These are phyloP conservation scores for Casaregolazyma lundiana DNA, from an alignment of 1,139 yeast species.

Conservation along the genomic window DNA sequence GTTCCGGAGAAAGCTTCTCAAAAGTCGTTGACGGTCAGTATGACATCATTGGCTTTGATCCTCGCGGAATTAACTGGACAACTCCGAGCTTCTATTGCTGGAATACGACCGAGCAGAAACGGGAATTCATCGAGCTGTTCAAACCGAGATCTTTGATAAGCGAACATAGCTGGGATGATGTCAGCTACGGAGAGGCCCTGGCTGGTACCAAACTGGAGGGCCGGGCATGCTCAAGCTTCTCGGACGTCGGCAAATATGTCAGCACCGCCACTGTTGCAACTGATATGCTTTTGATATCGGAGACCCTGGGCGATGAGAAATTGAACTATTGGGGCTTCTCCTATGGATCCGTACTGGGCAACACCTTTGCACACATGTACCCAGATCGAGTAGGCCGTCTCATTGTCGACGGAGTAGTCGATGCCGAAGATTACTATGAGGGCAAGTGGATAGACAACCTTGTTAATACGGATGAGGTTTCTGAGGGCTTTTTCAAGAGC, in stretches of 20 bases:
- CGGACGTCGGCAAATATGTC: constrained; percentile 6
- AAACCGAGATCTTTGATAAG: not conserved
- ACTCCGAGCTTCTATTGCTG: not conserved
- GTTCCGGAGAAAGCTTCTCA: constrained; percentile 10
- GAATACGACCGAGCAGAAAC: not conserved
- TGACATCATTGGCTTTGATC: constrained; percentile 20
- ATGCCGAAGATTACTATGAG: constrained; percentile 17
- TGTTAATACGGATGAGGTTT: constrained; percentile 14
- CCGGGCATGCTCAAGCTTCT: not conserved
- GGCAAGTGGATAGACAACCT: constrained; percentile 15
- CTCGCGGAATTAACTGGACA: constrained; percentile 7
- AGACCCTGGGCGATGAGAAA: constrained; percentile 17
- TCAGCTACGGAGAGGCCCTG: not conserved
- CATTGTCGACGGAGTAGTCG: constrained; percentile 19
- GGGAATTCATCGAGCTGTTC: not conserved
- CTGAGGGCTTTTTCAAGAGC: constrained; percentile 10
- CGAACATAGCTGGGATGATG: not conserved
- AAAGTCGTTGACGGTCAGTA: constrained; percentile 15
- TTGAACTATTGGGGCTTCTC: constrained; percentile 20
- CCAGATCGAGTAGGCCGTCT: constrained; percentile 18
- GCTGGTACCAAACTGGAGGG: not conserved
- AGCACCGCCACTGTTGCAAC: constrained; percentile 20
- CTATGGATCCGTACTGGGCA: constrained; percentile 19
- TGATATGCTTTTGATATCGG: constrained; percentile 19
- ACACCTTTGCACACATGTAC: constrained; percentile 20